Percentiles rank a stretch among this genome's conserved stretches.
phyloP scores from a whole-genome alignment of 2,329 filamentous ascomycete genomes.

The Monilinia fructigena region DNA sequence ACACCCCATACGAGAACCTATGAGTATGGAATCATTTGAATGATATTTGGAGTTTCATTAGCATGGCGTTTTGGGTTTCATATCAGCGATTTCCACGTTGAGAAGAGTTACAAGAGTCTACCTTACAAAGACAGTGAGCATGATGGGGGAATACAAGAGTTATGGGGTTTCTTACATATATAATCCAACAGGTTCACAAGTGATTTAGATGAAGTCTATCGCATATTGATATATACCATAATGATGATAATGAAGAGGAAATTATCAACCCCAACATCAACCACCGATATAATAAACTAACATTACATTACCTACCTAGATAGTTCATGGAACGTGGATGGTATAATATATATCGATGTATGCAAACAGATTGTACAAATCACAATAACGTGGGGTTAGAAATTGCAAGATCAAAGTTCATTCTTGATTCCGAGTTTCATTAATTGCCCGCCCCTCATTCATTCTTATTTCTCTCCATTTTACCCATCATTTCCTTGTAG shows the following conservation, averaged over 20 bases:
- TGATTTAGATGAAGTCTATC: not conserved
- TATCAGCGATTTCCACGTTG: not conserved
- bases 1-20: not conserved
- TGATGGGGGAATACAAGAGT: not conserved
- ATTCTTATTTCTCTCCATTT: too few species aligned
- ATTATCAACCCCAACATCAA: too few species aligned
- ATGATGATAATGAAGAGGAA: not conserved
- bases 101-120: not conserved
- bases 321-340: too few species aligned
- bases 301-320: too few species aligned
- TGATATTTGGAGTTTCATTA: not conserved
- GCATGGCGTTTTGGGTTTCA: conserved; percentile 1
- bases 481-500: too few species aligned
- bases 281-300: too few species aligned
- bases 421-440: too few species aligned
- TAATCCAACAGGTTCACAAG: not conserved
- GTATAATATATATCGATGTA: too few species aligned
- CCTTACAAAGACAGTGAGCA: not conserved
- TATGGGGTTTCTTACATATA: not conserved
- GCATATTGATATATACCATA: not conserved
- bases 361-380: too few species aligned
- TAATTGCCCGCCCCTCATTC: too few species aligned
- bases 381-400: not conserved
- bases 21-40: not conserved
- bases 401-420: not conserved